Base-by-base conservation (phyloP, 140 eudicot species). In the Erigeron philadelphicus region DNA sequence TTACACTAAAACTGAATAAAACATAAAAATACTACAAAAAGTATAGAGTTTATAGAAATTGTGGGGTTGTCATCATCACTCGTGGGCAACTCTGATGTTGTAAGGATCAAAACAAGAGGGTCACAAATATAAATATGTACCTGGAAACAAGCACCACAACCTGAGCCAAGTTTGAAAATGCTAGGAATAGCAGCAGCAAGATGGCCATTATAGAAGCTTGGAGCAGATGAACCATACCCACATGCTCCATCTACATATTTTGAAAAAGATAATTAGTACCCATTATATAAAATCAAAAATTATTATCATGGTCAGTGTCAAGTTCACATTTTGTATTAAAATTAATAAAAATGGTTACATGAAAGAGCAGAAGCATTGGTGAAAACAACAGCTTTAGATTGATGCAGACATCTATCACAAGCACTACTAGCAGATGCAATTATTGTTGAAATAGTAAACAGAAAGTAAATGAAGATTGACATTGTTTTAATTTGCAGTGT, bases 101-200 rank as follows among this genome's bases (percentile, higher is more conserved):
- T 21, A 21, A 21, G 25, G 25, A 21, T 1, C 25, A 21, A 21
- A 21, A 58, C 41, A 5, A 6, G 9, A 17, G 47, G 13, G 42
- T 44, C 72, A 41, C 16, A 79, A 17, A 38, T 68, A 71, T 73
- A 72, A 74, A 47, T 38, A 11, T 47, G 1, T 31, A 87, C 96
- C 93, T 79, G 90, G 71, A 86, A 92, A 71, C 98, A 92, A 15
- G 96, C 88, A 19, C 98, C 98, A 74, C 98, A 92, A 17, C 90
- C 93, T 68, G 93, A 89, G 65, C 98, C 96, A 23, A 71, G 57
- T 78, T 84, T 86, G 80, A 75, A 92, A 8, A 92, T 68, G 70
- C 82, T 78, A 18, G 98, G 87, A 50, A 75, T 62, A 18, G 88
- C 90, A 56, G 98, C 98, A 25, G 96, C 98, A 61, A 92, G 80